These are phyloP conservation scores for Fraxinus velutina DNA, from an alignment of 305 asterid species.

Conservation along the genomic window DNA sequence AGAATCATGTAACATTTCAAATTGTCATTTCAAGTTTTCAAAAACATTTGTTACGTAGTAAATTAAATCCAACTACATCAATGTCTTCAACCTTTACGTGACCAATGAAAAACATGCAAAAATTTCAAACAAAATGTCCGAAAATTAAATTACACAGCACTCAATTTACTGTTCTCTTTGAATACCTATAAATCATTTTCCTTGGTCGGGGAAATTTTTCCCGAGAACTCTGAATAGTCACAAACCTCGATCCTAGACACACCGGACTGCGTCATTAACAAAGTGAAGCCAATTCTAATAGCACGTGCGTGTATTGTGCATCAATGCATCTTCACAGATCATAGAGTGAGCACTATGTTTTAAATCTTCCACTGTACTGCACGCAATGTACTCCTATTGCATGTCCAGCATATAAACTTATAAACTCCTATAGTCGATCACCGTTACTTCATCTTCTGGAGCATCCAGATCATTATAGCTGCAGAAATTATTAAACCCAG, in stretches of 20 bases:
- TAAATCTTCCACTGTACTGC: neutral
- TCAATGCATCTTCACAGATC: constrained; percentile 19
- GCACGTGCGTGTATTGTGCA: neutral
- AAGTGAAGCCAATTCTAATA: neutral
- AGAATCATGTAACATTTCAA: neutral
- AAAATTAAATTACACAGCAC: neutral
- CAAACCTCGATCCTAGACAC: neutral
- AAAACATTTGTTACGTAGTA: neutral
- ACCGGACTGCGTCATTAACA: neutral
- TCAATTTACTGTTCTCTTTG: neutral
- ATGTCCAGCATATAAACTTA: constrained; percentile 28
- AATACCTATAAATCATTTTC: neutral
- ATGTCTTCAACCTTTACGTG: neutral
- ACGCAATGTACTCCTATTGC: neutral
- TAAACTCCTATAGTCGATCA: constrained; percentile 90
- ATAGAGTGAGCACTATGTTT: neutral
- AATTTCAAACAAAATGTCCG: neutral
- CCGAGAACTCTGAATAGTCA: neutral
- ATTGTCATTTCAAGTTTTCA: neutral
- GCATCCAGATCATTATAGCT: constrained; percentile 99
- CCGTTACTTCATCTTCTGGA: constrained; percentile 98
- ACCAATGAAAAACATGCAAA: neutral
- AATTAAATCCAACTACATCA: neutral
- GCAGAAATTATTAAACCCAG: constrained; percentile 28
- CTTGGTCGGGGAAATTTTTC: neutral